A percentile compares a stretch with the other conserved stretches of the same genome.
Evolutionary conservation across 1,284 basidiomycete species (phyloP).

Genomic region (Ustilago nuda): DNA sequence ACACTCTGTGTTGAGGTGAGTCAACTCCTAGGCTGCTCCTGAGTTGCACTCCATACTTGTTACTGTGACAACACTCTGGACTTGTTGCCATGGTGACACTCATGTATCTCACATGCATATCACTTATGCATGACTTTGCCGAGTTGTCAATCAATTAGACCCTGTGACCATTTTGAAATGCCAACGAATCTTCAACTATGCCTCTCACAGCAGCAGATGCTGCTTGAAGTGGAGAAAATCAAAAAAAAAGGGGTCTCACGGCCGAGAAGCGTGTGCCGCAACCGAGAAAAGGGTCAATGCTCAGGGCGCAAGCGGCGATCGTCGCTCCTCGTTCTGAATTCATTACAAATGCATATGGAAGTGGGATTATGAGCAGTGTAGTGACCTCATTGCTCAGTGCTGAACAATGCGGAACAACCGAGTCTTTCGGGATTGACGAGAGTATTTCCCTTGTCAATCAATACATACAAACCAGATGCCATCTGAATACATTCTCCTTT

Average conservation of each 20-base stretch:
- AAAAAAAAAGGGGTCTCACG: neutral
- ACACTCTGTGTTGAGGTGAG: no score
- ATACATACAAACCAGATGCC: neutral
- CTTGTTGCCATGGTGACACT: no score
- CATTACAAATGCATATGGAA: neutral
- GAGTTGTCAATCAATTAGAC: no score
- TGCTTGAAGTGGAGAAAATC: neutral
- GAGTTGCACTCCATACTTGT: no score
- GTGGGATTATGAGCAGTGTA: neutral
- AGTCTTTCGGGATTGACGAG: slow-evolving; percentile 7
- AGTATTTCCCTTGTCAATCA: neutral
- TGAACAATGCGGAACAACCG: neutral
- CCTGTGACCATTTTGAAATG: no score
- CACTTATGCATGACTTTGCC: no score
- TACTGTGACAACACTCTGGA: no score
- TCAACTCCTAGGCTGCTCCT: no score
- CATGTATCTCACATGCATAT: no score
- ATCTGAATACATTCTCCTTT: neutral
- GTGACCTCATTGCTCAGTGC: neutral
- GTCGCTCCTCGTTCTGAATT: neutral
- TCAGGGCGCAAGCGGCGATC: slow-evolving; percentile 1
- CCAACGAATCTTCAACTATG: no score
- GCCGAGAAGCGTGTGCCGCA: no score
- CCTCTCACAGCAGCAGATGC: neutral
- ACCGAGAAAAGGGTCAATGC: neutral